phyloP scores from a whole-genome alignment of 2,329 filamentous ascomycete genomes.

The Fusarium floridanum region DNA sequence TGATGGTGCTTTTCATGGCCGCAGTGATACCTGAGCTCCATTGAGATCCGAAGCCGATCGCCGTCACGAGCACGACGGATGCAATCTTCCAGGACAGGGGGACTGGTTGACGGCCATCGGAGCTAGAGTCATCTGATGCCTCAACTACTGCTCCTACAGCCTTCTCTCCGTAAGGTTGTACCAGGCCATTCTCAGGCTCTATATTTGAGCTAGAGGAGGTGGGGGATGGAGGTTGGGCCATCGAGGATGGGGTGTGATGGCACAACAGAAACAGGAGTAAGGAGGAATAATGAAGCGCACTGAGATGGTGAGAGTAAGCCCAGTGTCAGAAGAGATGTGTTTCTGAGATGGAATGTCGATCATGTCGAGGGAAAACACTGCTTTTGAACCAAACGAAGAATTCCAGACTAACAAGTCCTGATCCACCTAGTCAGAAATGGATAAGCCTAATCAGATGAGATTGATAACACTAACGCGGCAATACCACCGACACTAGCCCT shows the following conservation, averaged over 20 bases:
- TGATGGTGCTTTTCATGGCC: constrained; percentile 71
- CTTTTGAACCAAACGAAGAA: background rate
- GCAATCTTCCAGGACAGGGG: constrained; percentile 39
- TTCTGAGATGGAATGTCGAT: background rate
- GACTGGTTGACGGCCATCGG: background rate
- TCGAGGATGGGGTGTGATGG: background rate
- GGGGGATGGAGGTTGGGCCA: background rate
- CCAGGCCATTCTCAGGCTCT: background rate
- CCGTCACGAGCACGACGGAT: constrained; percentile 61
- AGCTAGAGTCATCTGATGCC: background rate
- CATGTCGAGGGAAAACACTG: background rate
- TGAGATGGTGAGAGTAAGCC: background rate
- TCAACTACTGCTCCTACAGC: background rate
- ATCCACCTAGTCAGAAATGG: background rate
- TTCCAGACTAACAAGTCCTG: background rate
- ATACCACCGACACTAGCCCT: background rate
- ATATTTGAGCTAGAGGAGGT: background rate
- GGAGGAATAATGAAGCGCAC: background rate
- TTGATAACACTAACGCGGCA: background rate
- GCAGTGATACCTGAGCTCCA: constrained; percentile 70
- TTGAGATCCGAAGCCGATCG: constrained; percentile 68
- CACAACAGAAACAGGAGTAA: background rate
- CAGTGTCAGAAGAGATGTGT: background rate
- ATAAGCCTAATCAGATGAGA: background rate
- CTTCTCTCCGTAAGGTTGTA: background rate